Evolutionary conservation across 2,329 filamentous ascomycete genomes (phyloP).

Genomic region (Pseudogymnoascus sp.): DNA sequence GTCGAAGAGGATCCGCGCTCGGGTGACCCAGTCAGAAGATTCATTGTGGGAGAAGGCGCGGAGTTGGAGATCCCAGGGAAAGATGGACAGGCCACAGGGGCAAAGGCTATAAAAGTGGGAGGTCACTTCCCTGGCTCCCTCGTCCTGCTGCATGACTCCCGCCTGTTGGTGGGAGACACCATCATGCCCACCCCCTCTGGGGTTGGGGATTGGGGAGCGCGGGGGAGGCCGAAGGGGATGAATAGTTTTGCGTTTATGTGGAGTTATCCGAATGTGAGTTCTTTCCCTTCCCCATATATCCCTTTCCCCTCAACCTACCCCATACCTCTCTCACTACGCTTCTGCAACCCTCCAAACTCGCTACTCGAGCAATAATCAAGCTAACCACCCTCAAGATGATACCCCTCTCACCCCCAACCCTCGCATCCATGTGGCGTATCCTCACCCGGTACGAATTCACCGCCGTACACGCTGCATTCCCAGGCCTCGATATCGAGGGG

Average conservation of each 20-base stretch:
- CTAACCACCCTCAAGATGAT: no score
- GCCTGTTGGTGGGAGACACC: conserved; percentile 69
- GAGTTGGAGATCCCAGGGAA: conserved; percentile 31
- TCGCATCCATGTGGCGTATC: conserved; percentile 61
- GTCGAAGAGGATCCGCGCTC: conserved; percentile 28
- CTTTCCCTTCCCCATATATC: no score
- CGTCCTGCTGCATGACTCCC: conserved; percentile 52
- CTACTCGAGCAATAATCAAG: no score
- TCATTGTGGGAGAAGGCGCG: conserved; percentile 35
- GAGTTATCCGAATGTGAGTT: conserved; percentile 55
- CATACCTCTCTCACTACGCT: no score
- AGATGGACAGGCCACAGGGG: conserved; percentile 32
- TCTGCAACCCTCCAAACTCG: no score
- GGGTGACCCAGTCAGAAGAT: conserved; percentile 36
- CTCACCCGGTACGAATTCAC: conserved; percentile 53
- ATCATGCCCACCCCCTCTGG: conserved; percentile 60
- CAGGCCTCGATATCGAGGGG: conserved; percentile 51
- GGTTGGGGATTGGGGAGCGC: conserved; percentile 36
- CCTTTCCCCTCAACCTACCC: no score
- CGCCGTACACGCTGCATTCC: conserved; percentile 60
- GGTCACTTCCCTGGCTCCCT: conserved; percentile 74
- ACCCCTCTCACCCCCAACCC: conserved; percentile 54
- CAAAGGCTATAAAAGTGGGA: conserved; percentile 59
- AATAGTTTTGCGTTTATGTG: conserved; percentile 65
- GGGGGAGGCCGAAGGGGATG: conserved; percentile 34